These are phyloP conservation scores for Coleophoma crateriformis DNA, from an alignment of 2,329 filamentous ascomycete species.

Conservation along the genomic window DNA sequence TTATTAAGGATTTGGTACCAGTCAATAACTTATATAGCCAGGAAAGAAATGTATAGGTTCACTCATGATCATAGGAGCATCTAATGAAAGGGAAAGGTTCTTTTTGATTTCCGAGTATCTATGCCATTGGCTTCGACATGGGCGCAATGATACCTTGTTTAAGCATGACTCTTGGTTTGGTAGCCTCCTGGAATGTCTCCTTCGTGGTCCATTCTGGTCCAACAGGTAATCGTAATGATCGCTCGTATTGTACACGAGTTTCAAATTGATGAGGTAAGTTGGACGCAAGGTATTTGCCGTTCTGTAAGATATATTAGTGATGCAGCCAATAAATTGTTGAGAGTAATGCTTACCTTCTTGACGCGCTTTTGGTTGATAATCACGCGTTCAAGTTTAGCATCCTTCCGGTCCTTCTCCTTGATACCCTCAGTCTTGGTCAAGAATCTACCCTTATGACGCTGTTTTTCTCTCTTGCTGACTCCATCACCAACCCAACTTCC, in stretches of 20 bases:
- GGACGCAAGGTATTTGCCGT: slow-evolving; percentile 79
- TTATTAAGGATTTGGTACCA: too few relatives aligned
- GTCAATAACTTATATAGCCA: too few relatives aligned
- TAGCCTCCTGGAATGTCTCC: slow-evolving; percentile 82
- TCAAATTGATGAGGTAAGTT: slow-evolving; percentile 88
- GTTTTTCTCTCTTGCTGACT: slow-evolving; percentile 64
- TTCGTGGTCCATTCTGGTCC: slow-evolving; percentile 97
- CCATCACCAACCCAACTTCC: slow-evolving; percentile 86
- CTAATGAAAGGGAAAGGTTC: too few relatives aligned
- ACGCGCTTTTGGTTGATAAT: slow-evolving; percentile 89
- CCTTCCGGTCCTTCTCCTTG: slow-evolving; percentile 71
- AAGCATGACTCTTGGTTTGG: slow-evolving; percentile 82
- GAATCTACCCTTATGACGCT: slow-evolving; percentile 55
- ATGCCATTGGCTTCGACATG: slow-evolving; percentile 64
- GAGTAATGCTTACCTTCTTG: slow-evolving; percentile 62
- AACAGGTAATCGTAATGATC: slow-evolving; percentile 77
- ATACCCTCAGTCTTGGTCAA: slow-evolving; percentile 66
- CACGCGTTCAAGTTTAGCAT: slow-evolving; percentile 75
- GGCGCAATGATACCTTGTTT: slow-evolving; percentile 88
- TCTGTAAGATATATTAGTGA: slow-evolving; percentile 40
- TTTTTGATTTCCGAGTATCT: too few relatives aligned
- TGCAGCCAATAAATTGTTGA: neutral
- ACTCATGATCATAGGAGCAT: too few relatives aligned
- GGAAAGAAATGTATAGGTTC: too few relatives aligned
- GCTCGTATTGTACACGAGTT: slow-evolving; percentile 81